Evolutionary conservation across 371 early-diverging fungal genomes (phyloP), one percentile per base, ranked within the genome.

Genomic region (Syncephalastrum racemosum): DNA sequence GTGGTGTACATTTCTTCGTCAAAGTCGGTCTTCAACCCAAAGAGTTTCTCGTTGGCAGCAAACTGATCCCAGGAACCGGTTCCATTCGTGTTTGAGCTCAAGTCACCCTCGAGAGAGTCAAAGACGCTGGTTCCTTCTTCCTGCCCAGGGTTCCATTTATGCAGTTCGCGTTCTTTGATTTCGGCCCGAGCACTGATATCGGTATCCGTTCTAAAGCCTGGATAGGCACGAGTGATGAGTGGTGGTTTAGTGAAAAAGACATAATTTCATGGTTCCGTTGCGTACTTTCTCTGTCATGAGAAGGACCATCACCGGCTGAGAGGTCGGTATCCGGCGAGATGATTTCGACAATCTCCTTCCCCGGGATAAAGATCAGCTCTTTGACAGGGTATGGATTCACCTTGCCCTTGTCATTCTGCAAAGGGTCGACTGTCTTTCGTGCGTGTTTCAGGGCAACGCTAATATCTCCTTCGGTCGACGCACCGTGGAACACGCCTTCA

Each of bases 1-100:
- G 98, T 97, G 2, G 99, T 99, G 70, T 99, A 99, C 2, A 96
- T 63, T 47, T 94, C 92, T 62, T 98, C 99, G 62, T 98, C 83
- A 77, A 92, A 99, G 67, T 95, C 94, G 1, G 97, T 92, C 23
- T 83, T 93, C 52, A 99, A 82, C 1, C 99, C 99, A 85, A 99
- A 99, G 45, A 94, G 75, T 58, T 82, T 73, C 67, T 96, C 94
- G 66, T 99, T 99, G 4, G 83, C 93, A n/a, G 90, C 93, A 84
- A 99, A 99, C 71, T 99, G 99, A 77, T 99, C 97, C 99, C 99
- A 99, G 22, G 78, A 58, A n/a, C 68, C 60, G 36, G 46, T 48
- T 18, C 71, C 59, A 64, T 56, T 48, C 16, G 58, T 47, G 14
- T 58, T 49, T 53, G 25, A 36, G 22, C 67, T 65, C 39, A 69